Evolutionary conservation across 2,329 filamentous ascomycete genomes (phyloP).

Genomic region (Cercospora sp.): DNA sequence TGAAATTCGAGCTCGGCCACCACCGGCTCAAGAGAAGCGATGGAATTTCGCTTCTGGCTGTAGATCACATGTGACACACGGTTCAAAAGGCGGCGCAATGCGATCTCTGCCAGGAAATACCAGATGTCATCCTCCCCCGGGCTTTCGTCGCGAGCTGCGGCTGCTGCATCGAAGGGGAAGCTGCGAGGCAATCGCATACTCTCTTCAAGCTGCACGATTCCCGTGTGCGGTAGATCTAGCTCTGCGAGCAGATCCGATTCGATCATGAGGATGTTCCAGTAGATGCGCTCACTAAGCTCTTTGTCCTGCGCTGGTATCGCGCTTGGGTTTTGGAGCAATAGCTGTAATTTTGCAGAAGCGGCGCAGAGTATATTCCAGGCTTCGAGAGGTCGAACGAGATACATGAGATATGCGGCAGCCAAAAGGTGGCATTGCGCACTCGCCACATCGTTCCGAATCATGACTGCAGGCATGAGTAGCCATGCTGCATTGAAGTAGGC

Average conservation of each 20-base stretch:
- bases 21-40: conserved; percentile 72
- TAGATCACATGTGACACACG: conserved; percentile 37
- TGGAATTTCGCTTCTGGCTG: conserved; percentile 58
- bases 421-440: conserved; percentile 79
- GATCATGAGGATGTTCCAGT: conserved; percentile 80
- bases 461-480: conserved; percentile 72
- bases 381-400: conserved; percentile 76
- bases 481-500: conserved; percentile 80
- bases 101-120: conserved; percentile 85
- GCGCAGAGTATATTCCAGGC: conserved; percentile 79
- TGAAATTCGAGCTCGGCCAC: conserved; percentile 80
- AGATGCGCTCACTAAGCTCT: conserved; percentile 74
- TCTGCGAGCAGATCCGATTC: conserved; percentile 78
- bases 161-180: conserved; percentile 68
- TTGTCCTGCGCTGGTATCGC: conserved; percentile 68
- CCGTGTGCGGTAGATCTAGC: conserved; percentile 77
- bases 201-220: conserved; percentile 79
- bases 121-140: conserved; percentile 72
- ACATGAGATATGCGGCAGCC: conserved; percentile 79
- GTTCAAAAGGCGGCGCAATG: conserved; percentile 67
- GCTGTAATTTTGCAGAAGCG: conserved; percentile 77
- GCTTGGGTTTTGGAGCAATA: conserved; percentile 71
- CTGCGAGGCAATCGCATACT: conserved; percentile 74
- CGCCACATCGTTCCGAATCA: conserved; percentile 76
- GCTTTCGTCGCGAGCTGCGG: conserved; percentile 43